These are phyloP conservation scores for Conticribra weissflogii DNA, from an alignment of 108 stramenopile genomes.

Conservation along the genomic window DNA sequence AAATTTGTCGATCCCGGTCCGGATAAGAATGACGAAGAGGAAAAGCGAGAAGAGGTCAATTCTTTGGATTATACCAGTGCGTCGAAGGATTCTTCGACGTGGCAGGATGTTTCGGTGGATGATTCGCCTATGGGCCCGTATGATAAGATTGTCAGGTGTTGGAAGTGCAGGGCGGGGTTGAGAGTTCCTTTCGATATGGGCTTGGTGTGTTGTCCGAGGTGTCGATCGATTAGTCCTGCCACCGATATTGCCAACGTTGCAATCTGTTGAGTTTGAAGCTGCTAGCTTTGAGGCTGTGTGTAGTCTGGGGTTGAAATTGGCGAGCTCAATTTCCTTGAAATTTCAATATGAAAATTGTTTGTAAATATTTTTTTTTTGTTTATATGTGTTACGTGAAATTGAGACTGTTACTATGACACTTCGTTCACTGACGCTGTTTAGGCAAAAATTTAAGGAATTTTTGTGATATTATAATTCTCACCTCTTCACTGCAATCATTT, in stretches of 20 bases:
- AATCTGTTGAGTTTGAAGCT: not conserved
- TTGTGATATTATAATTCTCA: too few species aligned
- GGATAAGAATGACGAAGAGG: constrained; percentile 5
- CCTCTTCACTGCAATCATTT: too few species aligned
- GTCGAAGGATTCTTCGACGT: not conserved
- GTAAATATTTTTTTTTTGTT: too few species aligned
- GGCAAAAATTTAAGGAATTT: too few species aligned
- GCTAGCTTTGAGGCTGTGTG: too few species aligned
- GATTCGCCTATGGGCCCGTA: constrained; percentile 18
- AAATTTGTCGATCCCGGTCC: constrained; percentile 14
- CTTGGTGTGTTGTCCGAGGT: constrained; percentile 36
- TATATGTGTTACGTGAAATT: too few species aligned
- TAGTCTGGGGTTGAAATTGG: too few species aligned
- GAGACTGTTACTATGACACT: too few species aligned
- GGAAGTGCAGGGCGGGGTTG: constrained; percentile 28
- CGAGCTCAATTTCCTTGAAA: not conserved
- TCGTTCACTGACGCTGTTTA: too few species aligned
- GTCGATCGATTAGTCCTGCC: constrained; percentile 29
- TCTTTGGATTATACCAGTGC: not conserved
- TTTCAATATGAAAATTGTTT: not conserved
- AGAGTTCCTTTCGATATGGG: constrained; percentile 28
- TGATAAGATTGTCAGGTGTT: constrained; percentile 29
- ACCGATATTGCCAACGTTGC: constrained; percentile 14
- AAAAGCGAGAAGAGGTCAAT: constrained; percentile 5
- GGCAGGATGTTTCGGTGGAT: constrained; percentile 10